Evolutionary conservation across 2,329 filamentous ascomycete species (phyloP), one percentile per base, ranked within the genome.

Genomic region (Xylariaceae sp.): DNA sequence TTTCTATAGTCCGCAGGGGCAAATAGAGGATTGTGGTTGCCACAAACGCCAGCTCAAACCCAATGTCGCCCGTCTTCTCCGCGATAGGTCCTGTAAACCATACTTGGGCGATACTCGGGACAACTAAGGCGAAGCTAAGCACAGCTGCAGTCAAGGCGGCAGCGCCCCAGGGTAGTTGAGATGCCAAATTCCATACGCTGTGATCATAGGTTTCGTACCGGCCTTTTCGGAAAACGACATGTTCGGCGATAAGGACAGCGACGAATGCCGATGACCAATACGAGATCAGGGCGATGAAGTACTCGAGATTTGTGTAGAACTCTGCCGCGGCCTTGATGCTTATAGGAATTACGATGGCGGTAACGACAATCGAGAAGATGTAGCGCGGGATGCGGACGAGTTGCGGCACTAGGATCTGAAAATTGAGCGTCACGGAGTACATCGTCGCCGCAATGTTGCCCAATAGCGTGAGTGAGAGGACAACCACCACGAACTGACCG

Each of bases 21-120:
- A 78, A 53, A 61, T 81, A 81, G 19, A 80, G 63, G 41, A 77
- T 19, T 16, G 70, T 72, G 3, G 75, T 75, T 9, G 79, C 67
- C 19, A 78, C 76, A 66, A 88, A 82, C 0, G 85, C 85, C 67
- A 86, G 71, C 74, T 89, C 86, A 54, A 89, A 87, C 0, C 86
- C 87, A 67, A 89, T 82, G 62, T 89, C 86, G 0, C 86, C 87
- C 6, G 85, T 85, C 36, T 64, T 79, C 71, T 79, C 71, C 1
- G 84, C 85, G 62, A 88, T 82, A 0, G 85, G 85, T 0, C 86
- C 86, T 5, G 78, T 82, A 66, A 80, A 88, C 84, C 85, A 87
- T 3, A 79, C 80, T 70, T 86, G 82, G 6, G 76, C 77, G 80
- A 87, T 87, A 31, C 80, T 82, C 0, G 85, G 85, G 6, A 87